Evolutionary conservation across 306 rosid genomes (phyloP), one percentile per base, ranked within the genome.

Genomic region (Cucurbita argyrosperma): DNA sequence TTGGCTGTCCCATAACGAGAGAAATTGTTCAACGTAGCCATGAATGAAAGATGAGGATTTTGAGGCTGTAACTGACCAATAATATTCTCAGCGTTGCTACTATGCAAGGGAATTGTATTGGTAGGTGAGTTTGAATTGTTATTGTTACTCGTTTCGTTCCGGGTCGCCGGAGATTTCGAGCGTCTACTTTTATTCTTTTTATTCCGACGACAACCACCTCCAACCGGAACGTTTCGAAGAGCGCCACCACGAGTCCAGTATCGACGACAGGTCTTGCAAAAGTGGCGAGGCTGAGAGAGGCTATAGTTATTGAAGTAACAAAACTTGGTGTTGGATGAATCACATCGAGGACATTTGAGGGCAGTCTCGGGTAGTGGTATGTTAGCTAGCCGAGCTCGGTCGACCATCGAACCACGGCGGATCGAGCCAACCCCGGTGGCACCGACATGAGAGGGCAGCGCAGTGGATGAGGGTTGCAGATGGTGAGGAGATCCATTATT

Each of bases 181-280:
- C 86, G 85, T 46, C 75, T 81, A 72, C 84, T 84, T 74, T 88
- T 92, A 83, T 46, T 90, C 79, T 94, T 94, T 85, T 94, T 94
- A 86, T 94, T 94, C 38, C 92, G 76, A 4, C 99, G 86, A 76
- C 96, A 89, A 0, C 99, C 99, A 3, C 99, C 99, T 1, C 99
- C 99, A 0, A 94, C 99, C 0, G 97, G 99, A 19, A 94, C 99
- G 64, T 76, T 94, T 15, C 99, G 65, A 6, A 94, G 92, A 46
- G 96, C 85, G 2, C 98, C 98, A 0, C 96, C 97, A 57, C 77
- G 85, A 15, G 98, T 93, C 98, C 98, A 93, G 80, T 93, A 93
- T 5, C 98, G 94, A 11, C 98, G 79, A 19, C 98, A 93, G 2
- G 96, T 78, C 88, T 90, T 93, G 82, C 98, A 93, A 75, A 86